Evolutionary conservation across 2,329 filamentous ascomycete genomes (phyloP).

Genomic region (Curvularia hawaiiensis): DNA sequence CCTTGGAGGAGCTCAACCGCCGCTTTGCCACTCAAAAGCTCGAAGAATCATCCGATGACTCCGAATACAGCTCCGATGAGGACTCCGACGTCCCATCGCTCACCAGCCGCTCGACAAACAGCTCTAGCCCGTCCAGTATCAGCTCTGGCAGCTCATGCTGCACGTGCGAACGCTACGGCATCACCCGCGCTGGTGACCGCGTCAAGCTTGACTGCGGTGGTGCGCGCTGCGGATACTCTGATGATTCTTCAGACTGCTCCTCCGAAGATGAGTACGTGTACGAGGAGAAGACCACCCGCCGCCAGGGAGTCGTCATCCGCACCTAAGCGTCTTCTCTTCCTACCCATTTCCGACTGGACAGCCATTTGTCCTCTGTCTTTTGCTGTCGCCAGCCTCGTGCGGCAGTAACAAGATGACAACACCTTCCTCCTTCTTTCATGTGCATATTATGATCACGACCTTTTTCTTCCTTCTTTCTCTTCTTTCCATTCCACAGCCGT

Average conservation of each 20-base stretch:
- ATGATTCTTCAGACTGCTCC: slow-evolving; percentile 72
- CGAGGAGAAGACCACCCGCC: slow-evolving; percentile 55
- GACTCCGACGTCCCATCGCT: slow-evolving; percentile 77
- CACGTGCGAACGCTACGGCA: slow-evolving; percentile 95
- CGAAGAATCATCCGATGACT: slow-evolving; percentile 48
- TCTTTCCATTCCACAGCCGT: slow-evolving; percentile 9
- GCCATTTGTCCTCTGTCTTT: slow-evolving; percentile 4
- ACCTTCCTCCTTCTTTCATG: slow-evolving; percentile 27
- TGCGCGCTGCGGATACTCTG: slow-evolving; percentile 80
- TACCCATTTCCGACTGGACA: neutral
- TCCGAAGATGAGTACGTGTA: slow-evolving; percentile 67
- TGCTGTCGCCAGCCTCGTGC: neutral
- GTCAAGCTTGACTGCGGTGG: slow-evolving; percentile 97
- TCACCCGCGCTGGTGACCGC: slow-evolving; percentile 89
- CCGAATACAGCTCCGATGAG: slow-evolving; percentile 69
- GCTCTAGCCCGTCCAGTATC: slow-evolving; percentile 67
- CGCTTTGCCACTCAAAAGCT: slow-evolving; percentile 75
- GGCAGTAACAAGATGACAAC: neutral
- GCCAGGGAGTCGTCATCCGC: slow-evolving; percentile 54
- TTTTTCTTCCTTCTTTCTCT: slow-evolving; percentile 25
- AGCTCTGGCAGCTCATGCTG: slow-evolving; percentile 64
- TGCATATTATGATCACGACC: slow-evolving; percentile 38
- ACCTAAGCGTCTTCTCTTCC: slow-evolving; percentile 22
- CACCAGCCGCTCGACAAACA: slow-evolving; percentile 71
- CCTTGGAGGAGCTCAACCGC: slow-evolving; percentile 78